These are phyloP conservation scores for Metarhizium rileyi DNA, from an alignment of 2,329 filamentous ascomycete genomes.

Conservation along the genomic window DNA sequence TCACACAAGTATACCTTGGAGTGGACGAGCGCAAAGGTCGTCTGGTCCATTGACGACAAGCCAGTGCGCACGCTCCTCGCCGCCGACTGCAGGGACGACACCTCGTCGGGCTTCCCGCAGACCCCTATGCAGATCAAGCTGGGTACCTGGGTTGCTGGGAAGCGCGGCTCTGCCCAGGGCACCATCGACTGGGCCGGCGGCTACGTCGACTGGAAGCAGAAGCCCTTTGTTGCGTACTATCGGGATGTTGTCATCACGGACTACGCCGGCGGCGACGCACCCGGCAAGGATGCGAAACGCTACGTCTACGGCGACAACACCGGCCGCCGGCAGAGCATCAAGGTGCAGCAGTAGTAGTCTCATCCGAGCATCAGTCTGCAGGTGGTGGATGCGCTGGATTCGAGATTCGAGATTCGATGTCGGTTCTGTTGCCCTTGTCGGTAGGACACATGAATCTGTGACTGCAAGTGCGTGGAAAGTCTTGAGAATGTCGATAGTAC, in stretches of 20 bases:
- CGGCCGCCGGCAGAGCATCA: conserved; percentile 32
- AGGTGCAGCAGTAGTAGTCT: conserved; percentile 15
- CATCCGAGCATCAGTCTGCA: too few species aligned
- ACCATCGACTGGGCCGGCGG: conserved; percentile 66
- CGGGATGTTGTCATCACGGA: conserved; percentile 33
- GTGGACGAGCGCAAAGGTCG: conserved; percentile 54
- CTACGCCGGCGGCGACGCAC: conserved; percentile 28
- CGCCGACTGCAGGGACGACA: conserved; percentile 45
- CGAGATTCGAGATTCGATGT: too few species aligned
- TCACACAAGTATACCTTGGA: conserved; percentile 59
- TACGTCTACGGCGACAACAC: conserved; percentile 31
- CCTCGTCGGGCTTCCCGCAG: conserved; percentile 52
- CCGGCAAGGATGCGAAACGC: conserved; percentile 23
- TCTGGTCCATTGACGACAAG: conserved; percentile 55
- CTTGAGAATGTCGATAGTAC: too few species aligned
- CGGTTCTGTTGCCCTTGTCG: too few species aligned
- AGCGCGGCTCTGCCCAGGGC: conserved; percentile 49
- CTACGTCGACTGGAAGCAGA: conserved; percentile 31
- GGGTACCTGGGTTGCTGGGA: conserved; percentile 56
- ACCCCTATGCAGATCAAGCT: conserved; percentile 64
- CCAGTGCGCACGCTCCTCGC: conserved; percentile 52
- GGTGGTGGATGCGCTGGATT: too few species aligned
- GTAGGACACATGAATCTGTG: too few species aligned
- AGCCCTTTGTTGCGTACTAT: conserved; percentile 33
- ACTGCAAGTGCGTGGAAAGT: too few species aligned